Base-by-base conservation (phyloP, 768 basidiomycete genomes). In the Pisolithus sp. region DNA sequence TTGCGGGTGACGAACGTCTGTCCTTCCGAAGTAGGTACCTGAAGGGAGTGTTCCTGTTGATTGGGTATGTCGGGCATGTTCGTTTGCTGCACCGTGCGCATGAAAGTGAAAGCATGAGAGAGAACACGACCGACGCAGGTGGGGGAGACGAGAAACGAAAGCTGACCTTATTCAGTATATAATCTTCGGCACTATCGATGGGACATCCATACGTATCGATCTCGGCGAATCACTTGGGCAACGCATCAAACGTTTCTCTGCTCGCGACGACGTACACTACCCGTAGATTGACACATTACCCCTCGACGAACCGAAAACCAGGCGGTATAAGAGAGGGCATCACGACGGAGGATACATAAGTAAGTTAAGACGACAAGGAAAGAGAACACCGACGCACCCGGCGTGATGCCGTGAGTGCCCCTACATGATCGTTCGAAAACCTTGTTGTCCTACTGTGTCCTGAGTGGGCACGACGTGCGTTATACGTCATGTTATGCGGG, bases 381-480 rank as follows among this genome's bases (percentile, higher is more conserved):
- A n/a, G 13, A 5, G 15, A 26, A 15, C 24, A 5, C 34, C 34
- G 12, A 24, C 71, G 5, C 50, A 83, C 85, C 85, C 43, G 90
- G 76, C 59, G 90, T 86, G 47, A 90, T 79, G 7, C 89, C 88
- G 58, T 90, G 87, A 41, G 88, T 89, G 2, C 88, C 89, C 26
- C 96, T 80, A 63, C 97, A 99, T 98, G 59, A 99, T 86, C 3
- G 94, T 96, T 43, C 92, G 78, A 64, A 97, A 99, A 6, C 95
- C 83, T 70, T 99, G 96, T 68, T 98, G 95, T 0, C 96, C 95
- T 46, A 93, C 92, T 0, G 93, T 95, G 60, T 96, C 92, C 92
- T 93, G 39, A 5, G 7, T 51, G 21, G n/a, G 34, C 23, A 28
- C 37, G 30, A 30, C 30, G 9, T 30, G 10, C 7, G 23, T 59